These are phyloP conservation scores for Cladosporium sp. DNA, from an alignment of 2,329 filamentous ascomycete species.

Conservation along the genomic window DNA sequence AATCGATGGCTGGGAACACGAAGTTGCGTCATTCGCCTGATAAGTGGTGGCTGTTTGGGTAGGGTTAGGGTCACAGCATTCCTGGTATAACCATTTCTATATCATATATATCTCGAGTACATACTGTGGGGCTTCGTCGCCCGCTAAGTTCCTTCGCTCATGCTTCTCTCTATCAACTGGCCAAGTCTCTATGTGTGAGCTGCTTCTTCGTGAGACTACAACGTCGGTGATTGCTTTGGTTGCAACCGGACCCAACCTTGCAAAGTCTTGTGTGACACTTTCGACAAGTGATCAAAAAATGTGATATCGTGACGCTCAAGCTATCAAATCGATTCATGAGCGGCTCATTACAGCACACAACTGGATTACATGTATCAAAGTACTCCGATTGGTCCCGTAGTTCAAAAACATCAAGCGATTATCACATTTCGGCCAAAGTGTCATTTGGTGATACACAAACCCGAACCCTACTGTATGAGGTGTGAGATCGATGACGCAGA, in stretches of 20 bases:
- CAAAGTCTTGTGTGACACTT: not conserved
- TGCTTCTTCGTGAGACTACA: not conserved
- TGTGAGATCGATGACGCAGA: not conserved
- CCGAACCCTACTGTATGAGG: not conserved
- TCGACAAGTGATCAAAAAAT: not conserved
- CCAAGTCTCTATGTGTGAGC: not conserved
- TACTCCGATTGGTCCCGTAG: not conserved
- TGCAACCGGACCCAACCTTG: too few species aligned
- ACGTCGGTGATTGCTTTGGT: too few species aligned
- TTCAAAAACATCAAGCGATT: not conserved
- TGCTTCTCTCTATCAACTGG: not conserved
- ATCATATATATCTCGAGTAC: not conserved
- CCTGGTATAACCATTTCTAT: not conserved
- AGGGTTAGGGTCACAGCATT: not conserved
- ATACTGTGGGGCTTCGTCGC: not conserved
- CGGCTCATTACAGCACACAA: not conserved
- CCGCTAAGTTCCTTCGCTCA: not conserved
- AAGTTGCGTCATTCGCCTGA: not conserved
- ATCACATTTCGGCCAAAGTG: not conserved
- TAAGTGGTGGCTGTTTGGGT: not conserved
- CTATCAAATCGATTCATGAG: not conserved
- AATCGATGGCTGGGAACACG: not conserved
- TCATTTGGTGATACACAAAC: not conserved
- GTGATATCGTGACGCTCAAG: not conserved
- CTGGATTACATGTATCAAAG: not conserved